These are phyloP conservation scores for Neospermospora avenae DNA, from an alignment of 2,329 filamentous ascomycete genomes.

Conservation along the genomic window DNA sequence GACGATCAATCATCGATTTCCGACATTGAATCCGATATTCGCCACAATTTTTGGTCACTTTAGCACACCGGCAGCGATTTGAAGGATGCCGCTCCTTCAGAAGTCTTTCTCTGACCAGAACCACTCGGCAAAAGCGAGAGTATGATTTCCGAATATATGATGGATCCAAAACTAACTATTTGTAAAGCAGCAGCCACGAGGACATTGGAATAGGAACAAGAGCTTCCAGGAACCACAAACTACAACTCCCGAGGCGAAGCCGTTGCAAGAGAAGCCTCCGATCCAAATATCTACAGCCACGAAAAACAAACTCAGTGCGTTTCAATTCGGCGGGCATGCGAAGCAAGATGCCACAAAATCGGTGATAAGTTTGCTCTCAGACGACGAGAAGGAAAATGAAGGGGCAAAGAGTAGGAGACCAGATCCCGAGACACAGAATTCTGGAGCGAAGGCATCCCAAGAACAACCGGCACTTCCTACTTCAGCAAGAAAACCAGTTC, in stretches of 20 bases:
- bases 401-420: slow-evolving; percentile 1
- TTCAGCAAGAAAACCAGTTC: slow-evolving; percentile 30
- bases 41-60: background rate
- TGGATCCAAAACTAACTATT: background rate
- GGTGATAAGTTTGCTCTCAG: slow-evolving; percentile 21
- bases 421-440: background rate
- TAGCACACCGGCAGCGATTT: background rate
- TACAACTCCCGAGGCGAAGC: slow-evolving; percentile 23
- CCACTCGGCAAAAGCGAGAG: slow-evolving; percentile 32
- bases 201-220: slow-evolving; percentile 33
- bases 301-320: slow-evolving; percentile 57
- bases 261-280: slow-evolving; percentile 30
- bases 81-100: slow-evolving; percentile 34
- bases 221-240: slow-evolving; percentile 28
- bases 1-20: background rate
- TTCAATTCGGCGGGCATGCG: slow-evolving; percentile 46
- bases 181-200: slow-evolving; percentile 23
- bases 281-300: slow-evolving; percentile 49
- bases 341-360: slow-evolving; percentile 24
- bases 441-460: slow-evolving; percentile 2
- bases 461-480: slow-evolving; percentile 18
- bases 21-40: background rate
- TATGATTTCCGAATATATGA: slow-evolving; percentile 5
- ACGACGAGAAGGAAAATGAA: slow-evolving; percentile 31
- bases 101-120: slow-evolving; percentile 38